Percentiles rank a stretch among this genome's conserved stretches.
phyloP scores from a whole-genome alignment of 192 early-diverging fungal species.

The Dissophora ornata region DNA sequence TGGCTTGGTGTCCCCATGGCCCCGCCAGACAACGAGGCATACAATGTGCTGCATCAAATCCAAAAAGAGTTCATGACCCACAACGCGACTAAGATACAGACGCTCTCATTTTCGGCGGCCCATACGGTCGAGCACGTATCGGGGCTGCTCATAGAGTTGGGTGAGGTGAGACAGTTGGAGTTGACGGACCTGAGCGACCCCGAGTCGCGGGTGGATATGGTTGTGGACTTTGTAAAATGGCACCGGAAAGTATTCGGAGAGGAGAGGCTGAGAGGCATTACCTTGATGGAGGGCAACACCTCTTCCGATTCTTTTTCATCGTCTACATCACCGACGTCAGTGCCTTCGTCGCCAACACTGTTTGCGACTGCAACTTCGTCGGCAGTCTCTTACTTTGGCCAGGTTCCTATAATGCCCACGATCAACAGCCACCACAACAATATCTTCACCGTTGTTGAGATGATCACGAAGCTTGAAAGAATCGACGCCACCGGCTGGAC shows the following conservation, averaged over 20 bases:
- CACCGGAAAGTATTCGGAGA: slow-evolving; percentile 43
- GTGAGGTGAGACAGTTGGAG: slow-evolving; percentile 24
- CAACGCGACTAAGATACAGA: slow-evolving; percentile 19
- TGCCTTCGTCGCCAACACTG: neutral
- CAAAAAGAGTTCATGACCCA: slow-evolving; percentile 36
- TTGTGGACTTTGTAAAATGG: slow-evolving; percentile 37
- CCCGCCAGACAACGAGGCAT: slow-evolving; percentile 27
- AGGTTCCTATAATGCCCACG: too few species aligned
- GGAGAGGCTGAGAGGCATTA: too few species aligned
- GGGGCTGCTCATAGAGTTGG: slow-evolving; percentile 18
- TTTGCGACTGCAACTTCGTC: neutral
- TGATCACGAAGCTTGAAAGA: slow-evolving; percentile 20
- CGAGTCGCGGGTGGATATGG: slow-evolving; percentile 16
- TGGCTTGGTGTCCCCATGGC: neutral
- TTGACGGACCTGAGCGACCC: slow-evolving; percentile 31
- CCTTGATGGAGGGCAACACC: too few species aligned
- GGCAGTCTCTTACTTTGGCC: too few species aligned
- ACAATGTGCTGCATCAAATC: slow-evolving; percentile 36
- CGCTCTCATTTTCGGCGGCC: slow-evolving; percentile 13
- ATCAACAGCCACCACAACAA: neutral
- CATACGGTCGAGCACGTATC: slow-evolving; percentile 25
- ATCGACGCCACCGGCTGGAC: slow-evolving; percentile 28
- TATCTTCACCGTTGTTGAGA: slow-evolving; percentile 6
- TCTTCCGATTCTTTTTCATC: too few species aligned
- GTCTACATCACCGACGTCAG: too few species aligned